These are phyloP conservation scores for Phaeosphaeriaceae sp. DNA, from an alignment of 2,329 filamentous ascomycete species.

Conservation along the genomic window DNA sequence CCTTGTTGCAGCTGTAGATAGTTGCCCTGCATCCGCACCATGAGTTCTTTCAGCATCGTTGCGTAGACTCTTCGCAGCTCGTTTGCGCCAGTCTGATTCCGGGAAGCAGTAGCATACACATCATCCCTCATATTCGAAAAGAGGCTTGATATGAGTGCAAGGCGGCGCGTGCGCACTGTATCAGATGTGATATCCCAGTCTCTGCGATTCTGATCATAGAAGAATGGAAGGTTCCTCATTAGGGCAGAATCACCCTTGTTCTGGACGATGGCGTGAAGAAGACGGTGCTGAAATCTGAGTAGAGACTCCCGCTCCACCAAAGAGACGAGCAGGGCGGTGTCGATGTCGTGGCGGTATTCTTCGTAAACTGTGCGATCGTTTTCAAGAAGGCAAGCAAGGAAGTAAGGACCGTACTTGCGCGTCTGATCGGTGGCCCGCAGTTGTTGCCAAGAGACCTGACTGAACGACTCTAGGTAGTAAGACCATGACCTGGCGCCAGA, in stretches of 20 bases:
- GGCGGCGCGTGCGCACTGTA: constrained; percentile 62
- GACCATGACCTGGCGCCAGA: constrained; percentile 59
- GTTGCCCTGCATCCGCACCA: constrained; percentile 67
- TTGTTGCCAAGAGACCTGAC: constrained; percentile 58
- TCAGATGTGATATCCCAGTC: constrained; percentile 57
- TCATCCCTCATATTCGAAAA: constrained; percentile 66
- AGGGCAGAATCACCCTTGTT: constrained; percentile 55
- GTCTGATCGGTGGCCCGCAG: constrained; percentile 55
- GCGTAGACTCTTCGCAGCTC: constrained; percentile 57
- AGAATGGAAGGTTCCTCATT: constrained; percentile 66
- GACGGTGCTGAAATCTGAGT: constrained; percentile 66
- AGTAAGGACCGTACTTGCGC: constrained; percentile 54
- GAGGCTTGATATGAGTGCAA: constrained; percentile 63
- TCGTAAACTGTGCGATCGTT: constrained; percentile 50
- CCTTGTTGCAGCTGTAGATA: constrained; percentile 60
- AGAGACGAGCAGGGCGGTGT: constrained; percentile 62
- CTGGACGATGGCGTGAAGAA: constrained; percentile 63
- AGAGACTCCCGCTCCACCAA: constrained; percentile 66
- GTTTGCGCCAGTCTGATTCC: constrained; percentile 38
- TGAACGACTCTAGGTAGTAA: constrained; percentile 63
- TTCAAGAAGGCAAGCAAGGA: constrained; percentile 50
- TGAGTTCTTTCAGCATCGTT: constrained; percentile 61
- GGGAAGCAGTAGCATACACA: constrained; percentile 43
- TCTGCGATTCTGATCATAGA: constrained; percentile 43
- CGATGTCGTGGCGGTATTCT: constrained; percentile 56